phyloP scores from a whole-genome alignment of 768 basidiomycete genomes.

The Podaxis sp. region DNA sequence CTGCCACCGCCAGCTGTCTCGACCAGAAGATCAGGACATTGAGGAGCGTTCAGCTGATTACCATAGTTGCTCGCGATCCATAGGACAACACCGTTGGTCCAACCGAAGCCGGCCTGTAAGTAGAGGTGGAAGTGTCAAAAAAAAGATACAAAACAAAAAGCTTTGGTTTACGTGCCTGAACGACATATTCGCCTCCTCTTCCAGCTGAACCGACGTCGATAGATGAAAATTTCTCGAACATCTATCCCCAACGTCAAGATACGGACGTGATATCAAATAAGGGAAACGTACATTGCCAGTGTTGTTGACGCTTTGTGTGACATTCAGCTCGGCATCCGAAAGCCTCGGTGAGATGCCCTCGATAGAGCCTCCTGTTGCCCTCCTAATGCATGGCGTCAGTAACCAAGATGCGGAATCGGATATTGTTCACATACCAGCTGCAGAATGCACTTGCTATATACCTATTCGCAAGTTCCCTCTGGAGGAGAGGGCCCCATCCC shows the following conservation, averaged over 20 bases:
- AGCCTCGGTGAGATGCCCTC: conserved; percentile 65
- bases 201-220: conserved; percentile 78
- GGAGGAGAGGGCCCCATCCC: conserved; percentile 62
- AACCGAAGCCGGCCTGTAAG: conserved; percentile 72
- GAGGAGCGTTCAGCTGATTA: conserved; percentile 51
- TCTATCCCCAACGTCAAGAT: conserved; percentile 37
- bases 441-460: conserved; percentile 83
- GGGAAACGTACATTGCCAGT: conserved; percentile 66
- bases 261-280: background rate
- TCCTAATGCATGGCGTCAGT: conserved; percentile 40
- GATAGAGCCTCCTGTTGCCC: conserved; percentile 86
- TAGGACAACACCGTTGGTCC: conserved; percentile 82
- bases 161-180: conserved; percentile 49
- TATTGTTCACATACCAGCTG: conserved; percentile 63
- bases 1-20: conserved; percentile 17
- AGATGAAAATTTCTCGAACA: conserved; percentile 88
- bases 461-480: conserved; percentile 78
- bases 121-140: background rate
- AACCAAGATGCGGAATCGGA: background rate
- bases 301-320: conserved; percentile 63
- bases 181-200: conserved; percentile 83
- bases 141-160: background rate
- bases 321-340: conserved; percentile 65
- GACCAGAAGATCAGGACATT: conserved; percentile 53
- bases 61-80: conserved; percentile 76